Evolutionary conservation across 1,284 basidiomycete species (phyloP), one percentile per base, ranked within the genome.

Genomic region (Neotropicomus parvogracilis): DNA sequence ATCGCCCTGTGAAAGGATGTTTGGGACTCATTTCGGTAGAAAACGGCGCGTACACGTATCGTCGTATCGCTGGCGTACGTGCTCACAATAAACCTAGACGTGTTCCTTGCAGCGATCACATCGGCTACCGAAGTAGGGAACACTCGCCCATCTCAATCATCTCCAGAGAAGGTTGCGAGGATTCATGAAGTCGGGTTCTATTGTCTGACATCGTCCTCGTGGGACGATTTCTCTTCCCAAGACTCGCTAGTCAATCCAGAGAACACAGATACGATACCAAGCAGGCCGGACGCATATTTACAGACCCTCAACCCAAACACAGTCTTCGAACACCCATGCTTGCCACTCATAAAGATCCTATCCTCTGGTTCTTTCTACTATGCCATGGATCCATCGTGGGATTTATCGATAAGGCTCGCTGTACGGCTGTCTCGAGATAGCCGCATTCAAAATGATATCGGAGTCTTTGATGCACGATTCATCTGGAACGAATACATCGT

Each of bases 311-410:
- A 70, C 32, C 26, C 58, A 8, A 68, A 70, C 40, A 62, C 72
- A 11, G 69, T 85, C 12, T 84, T 86, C 59, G 92, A 97, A 60
- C 92, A 98, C 63, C 95, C 97, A 3, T 97, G 93, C 64, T 69
- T 81, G 43, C 88, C 92, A 0, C 79, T 99, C 58, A 88, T 84
- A 42, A 97, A 97, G 68, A 94, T 98, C 42, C 71, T 99, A 7
- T 88, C 90, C 41, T 88, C 86, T 19, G 94, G 94, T 4, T 85
- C 88, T 1, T 99, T 99, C 72, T 99, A 97, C 70, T 97, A 91
- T 64, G 87, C 95, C 5, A 64, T 83, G 17, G 81, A 83, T 53
- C 79, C 86, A 5, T 75, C 79, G 12, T 97, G 94, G 86, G 95
- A 99, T 68, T 75, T 99, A 21, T 93, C 91, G 5, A 86, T 88